Percentiles rank a stretch among this genome's conserved stretches.
phyloP scores from a whole-genome alignment of 2,329 filamentous ascomycete species.

The Aureobasidium subglaciale region DNA sequence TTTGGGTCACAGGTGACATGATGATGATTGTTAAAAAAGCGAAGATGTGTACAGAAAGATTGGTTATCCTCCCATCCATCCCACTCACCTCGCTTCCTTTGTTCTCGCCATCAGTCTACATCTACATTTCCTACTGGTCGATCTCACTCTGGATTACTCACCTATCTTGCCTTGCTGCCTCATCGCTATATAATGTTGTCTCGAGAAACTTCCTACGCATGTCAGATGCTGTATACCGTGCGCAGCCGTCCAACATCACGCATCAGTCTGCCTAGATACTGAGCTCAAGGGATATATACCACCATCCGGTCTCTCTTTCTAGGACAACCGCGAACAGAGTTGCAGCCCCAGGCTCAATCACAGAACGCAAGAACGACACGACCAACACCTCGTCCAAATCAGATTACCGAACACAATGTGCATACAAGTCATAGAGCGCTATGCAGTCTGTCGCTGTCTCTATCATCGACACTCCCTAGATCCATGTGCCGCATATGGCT shows the following conservation, averaged over 20 bases:
- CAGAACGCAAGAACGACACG: too few relatives aligned
- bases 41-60: neutral
- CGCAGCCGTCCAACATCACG: neutral
- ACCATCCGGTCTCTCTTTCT: neutral
- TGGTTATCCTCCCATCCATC: neutral
- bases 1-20: constrained; percentile 3
- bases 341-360: too few relatives aligned
- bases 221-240: neutral
- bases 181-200: neutral
- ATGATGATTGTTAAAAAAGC: neutral
- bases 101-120: neutral
- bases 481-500: constrained; percentile 68
- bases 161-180: constrained; percentile 1
- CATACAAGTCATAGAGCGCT: constrained; percentile 77
- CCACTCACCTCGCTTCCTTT: neutral
- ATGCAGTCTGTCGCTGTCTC: constrained; percentile 77
- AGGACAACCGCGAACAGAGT: too few relatives aligned
- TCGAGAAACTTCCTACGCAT: neutral
- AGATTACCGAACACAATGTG: too few relatives aligned
- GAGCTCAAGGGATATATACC: neutral
- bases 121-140: neutral
- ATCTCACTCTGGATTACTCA: neutral
- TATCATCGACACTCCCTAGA: constrained; percentile 86
- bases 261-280: neutral
- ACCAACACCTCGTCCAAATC: too few relatives aligned